phyloP scores from a whole-genome alignment of 352 stramenopile species.

The Thalassiosira livingstoniorum region DNA sequence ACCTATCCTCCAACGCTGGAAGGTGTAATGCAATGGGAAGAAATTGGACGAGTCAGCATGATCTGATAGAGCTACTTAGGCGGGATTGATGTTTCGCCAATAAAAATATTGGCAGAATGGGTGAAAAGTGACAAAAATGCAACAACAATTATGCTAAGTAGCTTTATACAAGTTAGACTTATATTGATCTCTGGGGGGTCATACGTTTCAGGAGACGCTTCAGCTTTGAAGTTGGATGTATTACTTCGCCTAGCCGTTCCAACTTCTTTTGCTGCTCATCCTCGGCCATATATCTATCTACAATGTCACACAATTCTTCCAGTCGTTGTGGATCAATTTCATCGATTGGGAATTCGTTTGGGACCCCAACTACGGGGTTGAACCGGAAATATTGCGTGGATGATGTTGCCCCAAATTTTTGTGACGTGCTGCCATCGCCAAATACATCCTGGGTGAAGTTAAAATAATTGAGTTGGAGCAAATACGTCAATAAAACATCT shows the following conservation, averaged over 20 bases:
- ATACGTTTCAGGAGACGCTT: conserved; percentile 1
- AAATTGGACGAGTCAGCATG: conserved; percentile 43
- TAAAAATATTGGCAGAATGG: too few relatives aligned
- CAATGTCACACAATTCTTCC: conserved; percentile 72
- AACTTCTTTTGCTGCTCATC: conserved; percentile 72
- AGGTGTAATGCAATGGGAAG: conserved; percentile 44
- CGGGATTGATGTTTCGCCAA: too few relatives aligned
- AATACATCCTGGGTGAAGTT: conserved; percentile 73
- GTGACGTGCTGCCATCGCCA: conserved; percentile 61
- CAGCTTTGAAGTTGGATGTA: conserved; percentile 40
- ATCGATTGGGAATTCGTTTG: conserved; percentile 83
- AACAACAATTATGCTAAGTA: too few relatives aligned
- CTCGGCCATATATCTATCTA: conserved; percentile 73
- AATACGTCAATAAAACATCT: conserved; percentile 8
- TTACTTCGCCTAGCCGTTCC: conserved; percentile 41
- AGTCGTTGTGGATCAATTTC: conserved; percentile 75
- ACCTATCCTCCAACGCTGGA: conserved; percentile 43
- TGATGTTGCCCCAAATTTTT: conserved; percentile 50
- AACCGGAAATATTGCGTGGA: conserved; percentile 82
- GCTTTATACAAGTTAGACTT: too few relatives aligned
- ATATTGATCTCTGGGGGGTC: too few relatives aligned
- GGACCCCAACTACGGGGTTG: conserved; percentile 78
- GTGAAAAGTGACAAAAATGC: too few relatives aligned
- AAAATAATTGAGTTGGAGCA: conserved; percentile 8
- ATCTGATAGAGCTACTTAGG: conserved; percentile 2